Conservation (phyloP, 805 yeast genomes). For the Ogataea nakhonphanomensis region DNA sequence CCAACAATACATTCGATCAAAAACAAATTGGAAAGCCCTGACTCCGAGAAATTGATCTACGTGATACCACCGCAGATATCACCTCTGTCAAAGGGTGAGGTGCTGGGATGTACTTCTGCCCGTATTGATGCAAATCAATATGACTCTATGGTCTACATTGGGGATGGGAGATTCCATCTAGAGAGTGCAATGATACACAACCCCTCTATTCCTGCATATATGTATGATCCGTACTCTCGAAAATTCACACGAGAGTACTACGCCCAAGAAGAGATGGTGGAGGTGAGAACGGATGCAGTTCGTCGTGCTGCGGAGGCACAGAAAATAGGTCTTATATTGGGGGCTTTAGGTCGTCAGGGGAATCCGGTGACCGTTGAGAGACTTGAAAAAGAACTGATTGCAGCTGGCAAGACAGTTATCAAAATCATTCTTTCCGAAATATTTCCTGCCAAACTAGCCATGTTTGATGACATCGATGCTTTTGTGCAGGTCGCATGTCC, state of each 20-base stretch:
- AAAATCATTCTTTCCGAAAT: conserved; percentile 87
- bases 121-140: conserved; percentile 59
- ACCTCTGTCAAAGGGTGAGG: conserved; percentile 95
- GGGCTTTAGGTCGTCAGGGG: conserved; percentile 96
- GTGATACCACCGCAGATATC: conserved; percentile 84
- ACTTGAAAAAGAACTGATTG: conserved; percentile 51
- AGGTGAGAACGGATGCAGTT: conserved; percentile 73
- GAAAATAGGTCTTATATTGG: conserved; percentile 80
- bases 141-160: conserved; percentile 84
- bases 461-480: conserved; percentile 91
- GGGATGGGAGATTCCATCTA: conserved; percentile 94
- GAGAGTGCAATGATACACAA: conserved; percentile 97
- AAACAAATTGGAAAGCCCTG: conserved; percentile 48
- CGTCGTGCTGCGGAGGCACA: conserved; percentile 53
- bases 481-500: conserved; percentile 99
- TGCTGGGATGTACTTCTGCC: conserved; percentile 93
- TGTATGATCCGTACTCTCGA: conserved; percentile 93
- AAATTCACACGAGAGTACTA: conserved; percentile 87
- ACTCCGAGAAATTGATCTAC: conserved; percentile 43
- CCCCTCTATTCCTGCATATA: conserved; percentile 85
- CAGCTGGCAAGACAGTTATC: conserved; percentile 63
- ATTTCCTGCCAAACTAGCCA: conserved; percentile 86
- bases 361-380: conserved; percentile 70
- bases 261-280: conserved; percentile 78
- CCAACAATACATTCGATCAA: conserved; percentile 84